Percentiles rank a stretch among this genome's conserved stretches.
Evolutionary conservation across 495 filamentous ascomycete species (phyloP).

Genomic region (Daldinia childiae): DNA sequence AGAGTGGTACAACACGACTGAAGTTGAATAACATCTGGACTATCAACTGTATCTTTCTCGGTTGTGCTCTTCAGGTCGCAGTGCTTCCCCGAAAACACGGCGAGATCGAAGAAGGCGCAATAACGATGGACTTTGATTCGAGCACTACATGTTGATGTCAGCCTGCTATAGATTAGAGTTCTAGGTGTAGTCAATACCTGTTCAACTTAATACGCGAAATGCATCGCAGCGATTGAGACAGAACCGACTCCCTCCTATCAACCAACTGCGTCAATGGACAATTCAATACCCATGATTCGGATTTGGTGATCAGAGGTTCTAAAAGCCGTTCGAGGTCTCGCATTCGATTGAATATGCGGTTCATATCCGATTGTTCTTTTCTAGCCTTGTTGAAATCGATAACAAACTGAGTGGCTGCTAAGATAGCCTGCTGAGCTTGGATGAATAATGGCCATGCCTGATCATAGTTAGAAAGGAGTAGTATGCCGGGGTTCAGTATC

Average conservation of each 20-base stretch:
- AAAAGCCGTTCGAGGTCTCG: conserved; percentile 63
- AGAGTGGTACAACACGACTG: conserved; percentile 45
- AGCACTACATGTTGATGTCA: conserved; percentile 55
- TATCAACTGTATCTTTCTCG: conserved; percentile 37
- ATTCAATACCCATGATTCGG: conserved; percentile 54
- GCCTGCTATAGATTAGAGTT: background rate
- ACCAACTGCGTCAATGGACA: conserved; percentile 54
- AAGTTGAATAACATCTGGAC: conserved; percentile 38
- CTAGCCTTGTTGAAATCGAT: conserved; percentile 52
- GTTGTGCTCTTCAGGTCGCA: conserved; percentile 63
- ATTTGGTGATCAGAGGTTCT: conserved; percentile 58
- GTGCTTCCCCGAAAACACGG: conserved; percentile 67
- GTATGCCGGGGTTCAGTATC: conserved; percentile 17
- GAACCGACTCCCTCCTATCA: conserved; percentile 55
- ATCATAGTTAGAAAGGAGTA: conserved; percentile 9
- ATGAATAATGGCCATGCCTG: conserved; percentile 66
- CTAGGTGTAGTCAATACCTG: conserved; percentile 50
- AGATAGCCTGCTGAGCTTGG: conserved; percentile 65
- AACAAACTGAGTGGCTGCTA: conserved; percentile 65
- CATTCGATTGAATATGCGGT: conserved; percentile 64
- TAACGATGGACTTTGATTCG: conserved; percentile 70
- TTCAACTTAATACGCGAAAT: conserved; percentile 68
- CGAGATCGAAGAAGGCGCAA: conserved; percentile 67
- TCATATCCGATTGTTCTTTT: conserved; percentile 54
- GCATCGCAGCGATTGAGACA: conserved; percentile 61